Evolutionary conservation across 805 yeast species (phyloP).

Genomic region (Danielozyma ontarioensis): DNA sequence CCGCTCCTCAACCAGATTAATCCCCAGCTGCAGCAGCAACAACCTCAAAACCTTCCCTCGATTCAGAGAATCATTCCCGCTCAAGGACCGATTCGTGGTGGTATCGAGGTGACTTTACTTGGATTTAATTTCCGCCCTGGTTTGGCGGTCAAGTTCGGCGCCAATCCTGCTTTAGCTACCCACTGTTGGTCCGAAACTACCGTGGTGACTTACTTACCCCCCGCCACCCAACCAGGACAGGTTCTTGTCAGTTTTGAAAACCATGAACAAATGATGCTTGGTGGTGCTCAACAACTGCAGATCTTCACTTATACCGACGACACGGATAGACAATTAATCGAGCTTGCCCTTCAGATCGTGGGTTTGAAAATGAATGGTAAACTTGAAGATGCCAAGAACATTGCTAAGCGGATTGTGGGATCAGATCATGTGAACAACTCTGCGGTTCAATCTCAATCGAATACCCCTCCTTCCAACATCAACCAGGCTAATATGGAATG

Average conservation of each 20-base stretch:
- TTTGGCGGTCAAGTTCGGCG: constrained; percentile 80
- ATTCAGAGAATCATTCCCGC: constrained; percentile 90
- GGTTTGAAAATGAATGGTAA: constrained; percentile 96
- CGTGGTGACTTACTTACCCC: constrained; percentile 89
- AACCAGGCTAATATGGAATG: constrained; percentile 33
- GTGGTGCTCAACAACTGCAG: constrained; percentile 39
- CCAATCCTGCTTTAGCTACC: constrained; percentile 70
- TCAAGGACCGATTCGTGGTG: constrained; percentile 94
- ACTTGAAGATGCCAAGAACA: constrained; percentile 89
- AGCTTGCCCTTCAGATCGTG: constrained; percentile 91
- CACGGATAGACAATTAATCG: constrained; percentile 90
- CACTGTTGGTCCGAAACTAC: constrained; percentile 97
- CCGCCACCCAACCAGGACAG: constrained; percentile 84
- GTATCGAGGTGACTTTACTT: constrained; percentile 86
- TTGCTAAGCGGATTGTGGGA: constrained; percentile 88
- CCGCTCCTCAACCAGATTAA: neutral
- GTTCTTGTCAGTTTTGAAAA: constrained; percentile 81
- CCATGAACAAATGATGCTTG: constrained; percentile 31
- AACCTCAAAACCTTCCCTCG: constrained; percentile 36
- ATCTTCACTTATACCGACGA: constrained; percentile 92
- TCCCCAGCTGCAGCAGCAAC: neutral
- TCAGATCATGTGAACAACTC: constrained; percentile 31
- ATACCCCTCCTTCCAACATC: constrained; percentile 1
- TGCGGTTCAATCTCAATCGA: constrained; percentile 12
- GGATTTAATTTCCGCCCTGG: constrained; percentile 87